These are phyloP conservation scores for Podospora anserina DNA, from an alignment of 495 filamentous ascomycete species.

Conservation along the genomic window DNA sequence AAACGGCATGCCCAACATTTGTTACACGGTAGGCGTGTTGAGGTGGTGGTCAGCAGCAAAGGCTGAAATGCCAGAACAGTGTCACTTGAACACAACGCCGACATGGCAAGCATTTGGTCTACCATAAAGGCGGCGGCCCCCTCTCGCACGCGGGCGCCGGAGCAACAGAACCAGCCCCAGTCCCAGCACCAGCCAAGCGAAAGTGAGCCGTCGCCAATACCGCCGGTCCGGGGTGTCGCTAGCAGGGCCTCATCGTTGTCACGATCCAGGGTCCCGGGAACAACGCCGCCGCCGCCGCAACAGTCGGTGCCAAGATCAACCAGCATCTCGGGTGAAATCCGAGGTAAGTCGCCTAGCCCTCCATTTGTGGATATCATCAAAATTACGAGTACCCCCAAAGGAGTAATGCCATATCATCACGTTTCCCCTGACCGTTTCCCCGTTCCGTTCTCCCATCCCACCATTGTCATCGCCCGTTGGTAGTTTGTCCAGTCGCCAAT, in stretches of 20 bases:
- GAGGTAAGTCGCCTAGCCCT: conserved; percentile 18
- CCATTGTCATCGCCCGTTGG: not conserved
- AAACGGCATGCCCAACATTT: not conserved
- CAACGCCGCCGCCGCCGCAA: conserved; percentile 5
- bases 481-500: not conserved
- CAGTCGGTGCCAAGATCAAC: conserved; percentile 20
- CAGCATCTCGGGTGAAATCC: conserved; percentile 18
- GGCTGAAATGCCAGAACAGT: not conserved
- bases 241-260: conserved; percentile 9
- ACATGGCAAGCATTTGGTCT: conserved; percentile 24
- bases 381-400: conserved; percentile 1
- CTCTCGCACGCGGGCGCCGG: conserved; percentile 1
- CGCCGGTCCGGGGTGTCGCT: not conserved
- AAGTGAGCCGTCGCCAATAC: not conserved
- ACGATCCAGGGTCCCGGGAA: conserved; percentile 1
- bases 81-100: not conserved
- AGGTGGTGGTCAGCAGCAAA: not conserved
- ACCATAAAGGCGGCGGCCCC: conserved; percentile 23
- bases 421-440: not conserved
- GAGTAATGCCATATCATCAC: not conserved
- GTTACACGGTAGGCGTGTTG: not conserved
- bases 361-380: conserved; percentile 13
- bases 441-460: not conserved
- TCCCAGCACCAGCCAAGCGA: not conserved
- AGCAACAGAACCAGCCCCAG: not conserved